Percentiles rank a stretch among this genome's conserved stretches.
Evolutionary conservation across 257 asterid species (phyloP).

Genomic region (Penstemon davidsonii): DNA sequence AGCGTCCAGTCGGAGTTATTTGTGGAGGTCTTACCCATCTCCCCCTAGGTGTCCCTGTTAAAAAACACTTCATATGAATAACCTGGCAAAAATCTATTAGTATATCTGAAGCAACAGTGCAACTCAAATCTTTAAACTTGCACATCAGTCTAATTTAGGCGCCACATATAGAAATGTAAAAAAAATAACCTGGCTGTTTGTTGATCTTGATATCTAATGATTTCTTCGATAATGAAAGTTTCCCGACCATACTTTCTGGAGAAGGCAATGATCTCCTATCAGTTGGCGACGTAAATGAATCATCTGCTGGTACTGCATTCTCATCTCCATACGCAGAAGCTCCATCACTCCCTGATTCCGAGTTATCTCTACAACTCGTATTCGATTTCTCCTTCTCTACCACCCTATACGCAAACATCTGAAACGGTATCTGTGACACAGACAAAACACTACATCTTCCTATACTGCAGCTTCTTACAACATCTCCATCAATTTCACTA

Average conservation of each 20-base stretch:
- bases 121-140: too few species aligned
- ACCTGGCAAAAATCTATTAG: neutral
- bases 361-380: conserved; percentile 38
- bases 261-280: conserved; percentile 42
- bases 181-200: conserved; percentile 57
- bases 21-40: conserved; percentile 66
- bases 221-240: conserved; percentile 44
- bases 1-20: conserved; percentile 43
- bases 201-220: conserved; percentile 39
- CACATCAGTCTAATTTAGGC: too few species aligned
- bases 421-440: conserved; percentile 59
- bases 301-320: conserved; percentile 36
- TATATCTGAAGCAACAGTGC: too few species aligned
- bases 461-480: conserved; percentile 25
- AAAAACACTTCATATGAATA: neutral
- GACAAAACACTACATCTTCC: conserved; percentile 27
- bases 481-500: conserved; percentile 40
- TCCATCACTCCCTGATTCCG: conserved; percentile 85
- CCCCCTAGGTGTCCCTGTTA: conserved; percentile 67
- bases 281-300: conserved; percentile 46
- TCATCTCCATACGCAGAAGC: conserved; percentile 55
- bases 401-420: conserved; percentile 71
- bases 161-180: neutral
- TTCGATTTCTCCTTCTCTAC: conserved; percentile 62
- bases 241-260: conserved; percentile 43